phyloP scores from a whole-genome alignment of 495 filamentous ascomycete species.

The Aspergillus bridgeri region DNA sequence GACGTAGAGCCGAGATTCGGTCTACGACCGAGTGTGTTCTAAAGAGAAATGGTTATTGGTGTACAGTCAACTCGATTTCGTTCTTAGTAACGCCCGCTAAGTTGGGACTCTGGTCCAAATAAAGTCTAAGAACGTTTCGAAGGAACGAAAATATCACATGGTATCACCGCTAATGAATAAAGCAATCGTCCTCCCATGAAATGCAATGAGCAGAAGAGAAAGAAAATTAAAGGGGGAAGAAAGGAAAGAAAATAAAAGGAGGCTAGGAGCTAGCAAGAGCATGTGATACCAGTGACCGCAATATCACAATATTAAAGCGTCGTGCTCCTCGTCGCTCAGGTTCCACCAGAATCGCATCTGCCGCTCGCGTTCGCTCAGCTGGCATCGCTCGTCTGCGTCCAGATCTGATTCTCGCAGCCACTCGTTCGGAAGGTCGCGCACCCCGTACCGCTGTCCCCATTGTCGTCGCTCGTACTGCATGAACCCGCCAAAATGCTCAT shows the following conservation, averaged over 20 bases:
- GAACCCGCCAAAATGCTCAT: conserved; percentile 73
- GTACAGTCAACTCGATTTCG: too few relatives aligned
- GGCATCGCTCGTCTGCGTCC: conserved; percentile 34
- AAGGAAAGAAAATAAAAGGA: too few relatives aligned
- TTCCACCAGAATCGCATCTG: conserved; percentile 33
- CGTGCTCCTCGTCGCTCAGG: conserved; percentile 34
- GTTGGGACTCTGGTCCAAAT: too few relatives aligned
- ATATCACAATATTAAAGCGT: conserved; percentile 29
- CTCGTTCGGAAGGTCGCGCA: conserved; percentile 33
- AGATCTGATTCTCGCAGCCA: conserved; percentile 36
- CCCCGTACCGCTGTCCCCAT: conserved; percentile 35
- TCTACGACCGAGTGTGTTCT: too few relatives aligned
- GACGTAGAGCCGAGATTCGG: too few relatives aligned
- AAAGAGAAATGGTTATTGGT: too few relatives aligned
- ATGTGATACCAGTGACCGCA: too few relatives aligned
- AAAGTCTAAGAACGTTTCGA: too few relatives aligned
- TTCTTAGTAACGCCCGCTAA: too few relatives aligned
- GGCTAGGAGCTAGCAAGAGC: too few relatives aligned
- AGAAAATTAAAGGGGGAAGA: neutral
- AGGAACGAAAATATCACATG: neutral
- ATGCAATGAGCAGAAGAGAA: neutral
- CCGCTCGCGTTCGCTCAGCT: conserved; percentile 31
- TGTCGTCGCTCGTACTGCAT: conserved; percentile 66
- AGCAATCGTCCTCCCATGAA: neutral
- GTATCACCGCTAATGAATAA: neutral